Evolutionary conservation across 331 rosid species (phyloP).

Genomic region (Cydonia oblonga): DNA sequence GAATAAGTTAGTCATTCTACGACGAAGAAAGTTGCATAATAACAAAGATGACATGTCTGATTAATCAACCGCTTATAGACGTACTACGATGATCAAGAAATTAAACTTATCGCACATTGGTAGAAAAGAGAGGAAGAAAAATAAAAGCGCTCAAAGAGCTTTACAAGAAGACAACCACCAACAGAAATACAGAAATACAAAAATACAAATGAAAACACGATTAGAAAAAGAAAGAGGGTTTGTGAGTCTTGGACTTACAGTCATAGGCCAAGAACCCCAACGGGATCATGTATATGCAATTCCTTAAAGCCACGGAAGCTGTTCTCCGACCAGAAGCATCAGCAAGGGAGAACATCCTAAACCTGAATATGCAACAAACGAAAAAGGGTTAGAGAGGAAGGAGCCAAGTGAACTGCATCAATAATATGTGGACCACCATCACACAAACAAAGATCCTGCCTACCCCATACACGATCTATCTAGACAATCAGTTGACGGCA

Average conservation of each 20-base stretch:
- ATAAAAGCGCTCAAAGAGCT: background rate
- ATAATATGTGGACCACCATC: background rate
- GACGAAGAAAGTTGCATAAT: background rate
- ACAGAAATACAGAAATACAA: background rate
- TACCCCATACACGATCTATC: background rate
- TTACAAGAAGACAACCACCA: background rate
- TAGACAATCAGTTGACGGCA: constrained; percentile 3
- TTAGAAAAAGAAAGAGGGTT: background rate
- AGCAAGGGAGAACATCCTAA: constrained; percentile 79
- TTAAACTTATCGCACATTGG: background rate
- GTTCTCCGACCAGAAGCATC: constrained; percentile 80
- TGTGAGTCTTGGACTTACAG: constrained; percentile 51
- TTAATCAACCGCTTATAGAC: background rate
- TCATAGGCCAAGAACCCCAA: constrained; percentile 86
- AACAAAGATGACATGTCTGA: background rate
- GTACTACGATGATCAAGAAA: background rate
- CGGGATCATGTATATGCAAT: constrained; percentile 75
- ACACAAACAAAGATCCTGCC: background rate
- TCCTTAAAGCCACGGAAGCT: constrained; percentile 75
- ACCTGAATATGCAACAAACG: constrained; percentile 39
- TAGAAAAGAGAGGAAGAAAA: background rate
- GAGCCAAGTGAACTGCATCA: background rate
- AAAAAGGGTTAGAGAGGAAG: background rate
- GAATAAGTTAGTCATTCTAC: background rate
- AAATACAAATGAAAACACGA: background rate